Evolutionary conservation across 805 yeast genomes (phyloP).

Genomic region (Candida gorgasii): DNA sequence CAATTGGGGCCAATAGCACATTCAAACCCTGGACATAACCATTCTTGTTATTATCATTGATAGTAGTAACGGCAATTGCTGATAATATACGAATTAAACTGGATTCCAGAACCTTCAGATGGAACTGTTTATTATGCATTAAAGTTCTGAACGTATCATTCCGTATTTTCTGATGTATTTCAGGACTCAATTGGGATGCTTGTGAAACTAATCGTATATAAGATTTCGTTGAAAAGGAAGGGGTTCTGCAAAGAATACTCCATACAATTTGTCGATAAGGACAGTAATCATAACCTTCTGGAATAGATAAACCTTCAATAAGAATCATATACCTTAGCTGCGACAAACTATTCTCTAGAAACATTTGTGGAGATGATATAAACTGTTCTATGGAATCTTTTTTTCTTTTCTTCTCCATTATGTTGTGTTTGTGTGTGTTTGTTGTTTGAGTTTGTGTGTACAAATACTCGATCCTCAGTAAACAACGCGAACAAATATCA

Average conservation of each 20-base stretch:
- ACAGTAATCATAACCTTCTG: conserved; percentile 52
- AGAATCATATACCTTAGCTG: conserved; percentile 40
- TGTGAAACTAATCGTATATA: conserved; percentile 51
- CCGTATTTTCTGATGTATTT: conserved; percentile 65
- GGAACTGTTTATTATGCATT: conserved; percentile 69
- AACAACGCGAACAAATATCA: conserved; percentile 8
- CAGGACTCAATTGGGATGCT: conserved; percentile 52
- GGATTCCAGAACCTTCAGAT: conserved; percentile 65
- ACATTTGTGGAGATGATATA: conserved; percentile 35
- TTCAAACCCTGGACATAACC: conserved; percentile 93
- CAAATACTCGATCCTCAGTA: neutral
- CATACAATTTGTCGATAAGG: conserved; percentile 77
- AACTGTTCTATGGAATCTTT: conserved; percentile 41
- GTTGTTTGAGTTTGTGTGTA: neutral
- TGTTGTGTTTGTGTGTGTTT: neutral
- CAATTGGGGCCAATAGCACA: conserved; percentile 79
- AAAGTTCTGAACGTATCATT: conserved; percentile 87
- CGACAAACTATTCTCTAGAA: conserved; percentile 34
- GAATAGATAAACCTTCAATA: conserved; percentile 41
- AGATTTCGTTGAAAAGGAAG: conserved; percentile 54
- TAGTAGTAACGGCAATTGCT: conserved; percentile 59
- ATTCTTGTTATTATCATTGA: conserved; percentile 19
- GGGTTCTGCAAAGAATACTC: conserved; percentile 70
- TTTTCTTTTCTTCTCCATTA: conserved; percentile 20
- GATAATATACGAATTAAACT: conserved; percentile 68